Evolutionary conservation across 768 basidiomycete species (phyloP).

Genomic region (Tulasnella sp.): DNA sequence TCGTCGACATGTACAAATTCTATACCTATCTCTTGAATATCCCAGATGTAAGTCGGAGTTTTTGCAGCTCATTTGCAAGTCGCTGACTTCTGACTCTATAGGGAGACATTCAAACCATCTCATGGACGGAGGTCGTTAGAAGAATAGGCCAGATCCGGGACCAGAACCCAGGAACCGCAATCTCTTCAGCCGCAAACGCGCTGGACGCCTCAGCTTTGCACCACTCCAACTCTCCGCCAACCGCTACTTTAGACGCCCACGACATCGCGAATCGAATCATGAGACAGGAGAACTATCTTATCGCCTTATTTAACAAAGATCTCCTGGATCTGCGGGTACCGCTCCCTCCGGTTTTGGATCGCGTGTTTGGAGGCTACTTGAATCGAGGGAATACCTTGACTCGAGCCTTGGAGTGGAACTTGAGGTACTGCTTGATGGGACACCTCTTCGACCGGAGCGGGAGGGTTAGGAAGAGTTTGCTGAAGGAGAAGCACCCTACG

Average conservation of each 20-base stretch:
- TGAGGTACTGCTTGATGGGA: conserved; percentile 89
- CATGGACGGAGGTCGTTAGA: conserved; percentile 91
- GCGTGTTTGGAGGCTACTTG: conserved; percentile 29
- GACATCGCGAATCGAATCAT: conserved; percentile 97
- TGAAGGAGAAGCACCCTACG: conserved; percentile 68
- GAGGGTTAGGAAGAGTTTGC: conserved; percentile 78
- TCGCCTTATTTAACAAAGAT: conserved; percentile 96
- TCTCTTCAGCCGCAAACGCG: conserved; percentile 33
- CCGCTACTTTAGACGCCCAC: conserved; percentile 90
- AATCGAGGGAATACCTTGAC: conserved; percentile 75
- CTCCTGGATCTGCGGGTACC: conserved; percentile 81
- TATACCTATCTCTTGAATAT: conserved; percentile 89
- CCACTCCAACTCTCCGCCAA: conserved; percentile 41
- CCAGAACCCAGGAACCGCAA: conserved; percentile 83
- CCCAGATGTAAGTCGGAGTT: conserved; percentile 59
- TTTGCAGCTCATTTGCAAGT: neutral
- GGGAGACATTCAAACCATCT: conserved; percentile 96
- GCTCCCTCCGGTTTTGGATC: conserved; percentile 45
- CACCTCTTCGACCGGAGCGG: conserved; percentile 90
- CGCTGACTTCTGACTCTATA: conserved; percentile 24
- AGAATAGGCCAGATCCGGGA: conserved; percentile 83
- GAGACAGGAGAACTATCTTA: conserved; percentile 97
- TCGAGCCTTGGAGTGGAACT: conserved; percentile 91
- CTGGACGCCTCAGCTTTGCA: conserved; percentile 26
- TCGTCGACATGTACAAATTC: conserved; percentile 92